Evolutionary conservation across 345 rosid species (phyloP), one percentile per base, ranked within the genome.

Genomic region (Eucalyptus leucophloia): DNA sequence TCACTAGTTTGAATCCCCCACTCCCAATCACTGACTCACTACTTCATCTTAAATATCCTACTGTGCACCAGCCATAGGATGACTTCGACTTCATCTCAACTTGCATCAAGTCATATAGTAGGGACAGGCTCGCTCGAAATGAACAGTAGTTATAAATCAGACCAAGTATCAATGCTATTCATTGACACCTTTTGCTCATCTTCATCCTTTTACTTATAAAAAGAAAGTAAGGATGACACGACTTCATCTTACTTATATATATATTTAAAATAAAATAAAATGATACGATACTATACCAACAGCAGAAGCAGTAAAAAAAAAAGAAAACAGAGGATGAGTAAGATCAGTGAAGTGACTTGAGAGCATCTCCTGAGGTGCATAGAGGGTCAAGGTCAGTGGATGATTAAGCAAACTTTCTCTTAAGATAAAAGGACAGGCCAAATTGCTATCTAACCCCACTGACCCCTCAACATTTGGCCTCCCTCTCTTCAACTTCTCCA

Each of bases 91-190:
- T 8, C 5, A 65, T 16, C 19, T 65, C 19, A n/a, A n/a, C 77
- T n/a, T 26, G 89, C 40, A 19, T 53, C 42, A 21, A 15, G 15
- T 37, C 19, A 7, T 2, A 2, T 18, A 23, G 49, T 34, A 13
- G 19, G 0, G 0, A 37, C 7, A 37, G 3, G 15, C 18, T 69
- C 0, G 7, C 44, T 34, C 24, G 5, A 34, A 69, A 34, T 34
- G 7, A 34, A 34, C 44, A 5, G 24, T 34, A 18, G 0, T 18
- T 34, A 69, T 34, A 18, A 5, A 40, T 69, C 44, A 34, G 11
- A 69, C 24, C 0, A 0, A 32, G 11, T 9, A 69, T 34, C 0
- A 2, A 30, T 30, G 17, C 17, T 30, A 9, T 11, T 28, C 16
- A 13, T 28, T 1, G 19, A 65, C 19, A 0, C 77, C 19, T 13